Evolutionary conservation across 192 early-diverging fungal genomes (phyloP).

Genomic region (Gryganskiella cystojenkinii): DNA sequence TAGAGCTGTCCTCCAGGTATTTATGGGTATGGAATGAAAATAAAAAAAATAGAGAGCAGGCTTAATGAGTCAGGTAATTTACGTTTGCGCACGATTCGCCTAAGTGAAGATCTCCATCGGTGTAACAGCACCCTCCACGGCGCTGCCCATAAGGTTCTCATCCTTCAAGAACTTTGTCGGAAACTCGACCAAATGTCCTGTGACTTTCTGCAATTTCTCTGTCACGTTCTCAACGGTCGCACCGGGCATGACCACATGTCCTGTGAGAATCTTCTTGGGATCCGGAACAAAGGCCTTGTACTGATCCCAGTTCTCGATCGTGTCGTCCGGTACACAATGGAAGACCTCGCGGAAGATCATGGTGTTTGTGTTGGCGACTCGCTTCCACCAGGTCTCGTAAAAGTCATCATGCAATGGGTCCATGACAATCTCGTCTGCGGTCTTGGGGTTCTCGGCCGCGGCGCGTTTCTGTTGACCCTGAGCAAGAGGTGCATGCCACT

Average conservation of each 20-base stretch:
- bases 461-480: slow-evolving; percentile 40
- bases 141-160: slow-evolving; percentile 62
- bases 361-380: slow-evolving; percentile 75
- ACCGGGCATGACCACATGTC: slow-evolving; percentile 59
- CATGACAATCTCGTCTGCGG: slow-evolving; percentile 56
- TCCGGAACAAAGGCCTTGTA: slow-evolving; percentile 63
- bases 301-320: slow-evolving; percentile 59
- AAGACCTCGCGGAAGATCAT: slow-evolving; percentile 82
- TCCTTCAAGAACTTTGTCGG: slow-evolving; percentile 61
- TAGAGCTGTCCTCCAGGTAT: too few species aligned
- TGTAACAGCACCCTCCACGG: slow-evolving; percentile 56
- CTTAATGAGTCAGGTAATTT: too few species aligned
- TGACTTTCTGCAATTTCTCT: slow-evolving; percentile 50
- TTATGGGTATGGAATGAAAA: too few species aligned
- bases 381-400: slow-evolving; percentile 67
- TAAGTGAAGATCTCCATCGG: slow-evolving; percentile 69
- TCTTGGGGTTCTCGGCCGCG: slow-evolving; percentile 40
- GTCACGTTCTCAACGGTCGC: slow-evolving; percentile 57
- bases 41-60: too few species aligned
- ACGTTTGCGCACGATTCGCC: too few species aligned
- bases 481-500: slow-evolving; percentile 25
- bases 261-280: slow-evolving; percentile 52
- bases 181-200: slow-evolving; percentile 64
- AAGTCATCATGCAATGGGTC: slow-evolving; percentile 80
- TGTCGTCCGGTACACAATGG: slow-evolving; percentile 88